A percentile compares a stretch with the other conserved stretches of the same genome.
Conservation (phyloP, 257 asterid genomes). For the Solanum verrucosum region DNA sequence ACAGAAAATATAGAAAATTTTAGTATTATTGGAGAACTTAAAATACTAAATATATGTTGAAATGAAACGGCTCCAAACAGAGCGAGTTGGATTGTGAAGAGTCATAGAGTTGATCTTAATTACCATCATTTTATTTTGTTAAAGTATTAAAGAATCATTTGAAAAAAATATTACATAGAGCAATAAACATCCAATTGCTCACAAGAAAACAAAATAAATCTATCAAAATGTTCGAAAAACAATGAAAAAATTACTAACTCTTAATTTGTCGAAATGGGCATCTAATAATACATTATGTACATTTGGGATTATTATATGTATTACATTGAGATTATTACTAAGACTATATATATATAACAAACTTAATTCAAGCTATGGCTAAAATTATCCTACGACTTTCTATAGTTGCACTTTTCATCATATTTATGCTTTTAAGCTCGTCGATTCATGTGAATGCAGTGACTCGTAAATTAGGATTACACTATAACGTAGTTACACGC, state of each 20-base stretch:
- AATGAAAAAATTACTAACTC: neutral
- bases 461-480: neutral
- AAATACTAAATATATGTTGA: neutral
- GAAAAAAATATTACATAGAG: neutral
- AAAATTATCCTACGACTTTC: neutral
- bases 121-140: neutral
- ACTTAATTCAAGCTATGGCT: neutral
- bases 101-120: neutral
- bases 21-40: neutral
- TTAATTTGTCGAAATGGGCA: neutral
- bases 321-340: neutral
- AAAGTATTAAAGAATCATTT: neutral
- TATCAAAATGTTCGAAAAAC: neutral
- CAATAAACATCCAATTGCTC: neutral
- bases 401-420: neutral
- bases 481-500: neutral
- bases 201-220: neutral
- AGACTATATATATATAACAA: neutral
- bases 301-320: neutral
- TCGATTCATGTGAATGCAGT: neutral
- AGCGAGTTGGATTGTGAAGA: neutral
- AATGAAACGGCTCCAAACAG: neutral
- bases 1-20: neutral
- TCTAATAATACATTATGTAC: neutral
- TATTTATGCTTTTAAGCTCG: neutral